Conservation (phyloP, 2,329 filamentous ascomycete species). For the Catunica adiposa region DNA sequence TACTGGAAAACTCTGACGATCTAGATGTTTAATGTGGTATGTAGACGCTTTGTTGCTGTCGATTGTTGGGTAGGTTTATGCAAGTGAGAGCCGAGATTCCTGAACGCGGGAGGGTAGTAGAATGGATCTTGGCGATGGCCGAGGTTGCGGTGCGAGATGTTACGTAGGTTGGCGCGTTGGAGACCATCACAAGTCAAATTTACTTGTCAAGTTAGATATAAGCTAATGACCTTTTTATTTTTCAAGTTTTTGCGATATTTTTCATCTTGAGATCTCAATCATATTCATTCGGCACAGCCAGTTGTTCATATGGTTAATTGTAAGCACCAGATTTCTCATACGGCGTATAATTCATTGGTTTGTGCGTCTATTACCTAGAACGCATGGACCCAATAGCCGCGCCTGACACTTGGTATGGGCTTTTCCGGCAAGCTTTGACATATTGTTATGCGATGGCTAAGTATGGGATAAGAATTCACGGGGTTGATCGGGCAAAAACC, state of each 20-base stretch:
- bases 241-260: too few relatives aligned
- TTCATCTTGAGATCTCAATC: too few relatives aligned
- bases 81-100: not conserved
- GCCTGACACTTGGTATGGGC: not conserved
- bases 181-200: too few relatives aligned
- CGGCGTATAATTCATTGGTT: not conserved
- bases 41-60: too few relatives aligned
- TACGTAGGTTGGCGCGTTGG: too few relatives aligned
- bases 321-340: not conserved
- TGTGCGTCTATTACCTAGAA: not conserved
- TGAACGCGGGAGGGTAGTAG: not conserved
- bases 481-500: not conserved
- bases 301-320: too few relatives aligned
- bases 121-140: not conserved
- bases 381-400: not conserved
- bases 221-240: too few relatives aligned
- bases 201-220: too few relatives aligned
- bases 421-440: not conserved
- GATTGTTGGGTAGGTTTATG: not conserved
- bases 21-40: too few relatives aligned
- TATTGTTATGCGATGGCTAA: not conserved
- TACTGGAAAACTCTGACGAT: too few relatives aligned
- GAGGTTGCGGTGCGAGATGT: too few relatives aligned
- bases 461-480: not conserved
- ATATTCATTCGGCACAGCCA: too few relatives aligned